phyloP scores from a whole-genome alignment of 352 stramenopile species.

The Phytophthora kernoviae region DNA sequence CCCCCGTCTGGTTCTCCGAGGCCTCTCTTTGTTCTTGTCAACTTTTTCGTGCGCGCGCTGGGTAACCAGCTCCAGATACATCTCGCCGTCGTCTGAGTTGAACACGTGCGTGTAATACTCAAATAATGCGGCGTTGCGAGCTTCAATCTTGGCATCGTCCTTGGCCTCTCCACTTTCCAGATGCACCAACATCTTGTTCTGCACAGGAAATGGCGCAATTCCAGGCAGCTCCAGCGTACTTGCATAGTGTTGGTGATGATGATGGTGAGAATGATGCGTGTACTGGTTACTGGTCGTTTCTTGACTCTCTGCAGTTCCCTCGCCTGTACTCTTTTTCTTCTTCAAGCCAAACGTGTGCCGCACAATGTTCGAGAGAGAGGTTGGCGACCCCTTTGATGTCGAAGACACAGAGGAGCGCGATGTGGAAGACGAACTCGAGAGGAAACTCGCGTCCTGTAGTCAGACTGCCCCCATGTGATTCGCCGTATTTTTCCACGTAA shows the following conservation, averaged over 20 bases:
- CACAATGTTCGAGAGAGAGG: constrained; percentile 33
- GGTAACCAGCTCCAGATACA: constrained; percentile 59
- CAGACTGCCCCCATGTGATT: constrained; percentile 15
- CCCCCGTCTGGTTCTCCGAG: constrained; percentile 14
- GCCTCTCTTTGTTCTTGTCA: constrained; percentile 32
- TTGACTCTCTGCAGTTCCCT: background rate
- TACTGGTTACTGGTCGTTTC: constrained; percentile 15
- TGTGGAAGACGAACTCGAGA: constrained; percentile 51
- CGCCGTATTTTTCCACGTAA: constrained; percentile 45
- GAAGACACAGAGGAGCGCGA: constrained; percentile 50
- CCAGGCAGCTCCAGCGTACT: constrained; percentile 28
- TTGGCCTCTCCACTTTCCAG: constrained; percentile 50
- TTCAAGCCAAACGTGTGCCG: constrained; percentile 35
- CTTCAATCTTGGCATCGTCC: constrained; percentile 59
- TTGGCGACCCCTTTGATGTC: constrained; percentile 30
- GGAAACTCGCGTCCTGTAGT: constrained; percentile 36
- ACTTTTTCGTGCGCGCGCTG: constrained; percentile 24
- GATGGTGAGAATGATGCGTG: constrained; percentile 12
- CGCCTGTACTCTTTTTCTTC: constrained; percentile 17
- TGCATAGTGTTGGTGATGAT: constrained; percentile 6
- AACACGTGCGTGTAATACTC: constrained; percentile 73
- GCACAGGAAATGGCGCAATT: constrained; percentile 44
- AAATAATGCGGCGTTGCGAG: constrained; percentile 51
- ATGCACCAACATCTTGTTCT: constrained; percentile 55
- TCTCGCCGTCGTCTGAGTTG: constrained; percentile 61